Conservation (phyloP, 1,284 basidiomycete species). For the Ustilago lituana region DNA sequence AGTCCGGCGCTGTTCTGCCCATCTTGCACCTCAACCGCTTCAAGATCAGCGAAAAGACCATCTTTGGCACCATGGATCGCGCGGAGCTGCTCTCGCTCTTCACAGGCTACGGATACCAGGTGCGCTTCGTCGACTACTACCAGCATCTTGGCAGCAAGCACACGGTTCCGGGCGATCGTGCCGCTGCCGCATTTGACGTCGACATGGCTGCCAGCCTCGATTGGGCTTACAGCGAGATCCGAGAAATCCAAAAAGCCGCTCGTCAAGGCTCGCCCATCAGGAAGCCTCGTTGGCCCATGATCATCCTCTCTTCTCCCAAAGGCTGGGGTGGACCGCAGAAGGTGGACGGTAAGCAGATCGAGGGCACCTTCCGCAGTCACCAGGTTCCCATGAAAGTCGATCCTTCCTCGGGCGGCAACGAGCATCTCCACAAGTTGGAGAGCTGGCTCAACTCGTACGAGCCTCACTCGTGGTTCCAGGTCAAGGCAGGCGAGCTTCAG, state of each 20-base stretch:
- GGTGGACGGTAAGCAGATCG: conserved; percentile 76
- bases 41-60: conserved; percentile 87
- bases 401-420: conserved; percentile 69
- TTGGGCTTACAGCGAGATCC: conserved; percentile 71
- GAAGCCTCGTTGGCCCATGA: conserved; percentile 86
- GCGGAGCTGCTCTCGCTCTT: conserved; percentile 79
- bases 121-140: conserved; percentile 79
- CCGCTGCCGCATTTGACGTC: conserved; percentile 68
- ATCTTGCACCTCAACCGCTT: conserved; percentile 85
- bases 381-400: conserved; percentile 85
- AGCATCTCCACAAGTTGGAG: conserved; percentile 75
- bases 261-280: conserved; percentile 78
- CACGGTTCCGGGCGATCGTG: conserved; percentile 69
- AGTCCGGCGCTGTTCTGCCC: conserved; percentile 85
- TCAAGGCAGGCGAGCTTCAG: conserved; percentile 67
- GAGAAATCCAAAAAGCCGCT: conserved; percentile 80
- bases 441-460: conserved; percentile 74
- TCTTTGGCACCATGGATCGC: conserved; percentile 89
- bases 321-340: conserved; percentile 74
- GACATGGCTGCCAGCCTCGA: conserved; percentile 80
- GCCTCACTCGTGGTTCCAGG: conserved; percentile 61
- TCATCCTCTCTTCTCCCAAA: conserved; percentile 84
- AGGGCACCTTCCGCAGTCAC: conserved; percentile 77
- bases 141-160: conserved; percentile 73
- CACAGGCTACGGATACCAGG: conserved; percentile 70